These are phyloP conservation scores for Erythrophleum ivorense DNA, from an alignment of 331 rosid species.

Conservation along the genomic window DNA sequence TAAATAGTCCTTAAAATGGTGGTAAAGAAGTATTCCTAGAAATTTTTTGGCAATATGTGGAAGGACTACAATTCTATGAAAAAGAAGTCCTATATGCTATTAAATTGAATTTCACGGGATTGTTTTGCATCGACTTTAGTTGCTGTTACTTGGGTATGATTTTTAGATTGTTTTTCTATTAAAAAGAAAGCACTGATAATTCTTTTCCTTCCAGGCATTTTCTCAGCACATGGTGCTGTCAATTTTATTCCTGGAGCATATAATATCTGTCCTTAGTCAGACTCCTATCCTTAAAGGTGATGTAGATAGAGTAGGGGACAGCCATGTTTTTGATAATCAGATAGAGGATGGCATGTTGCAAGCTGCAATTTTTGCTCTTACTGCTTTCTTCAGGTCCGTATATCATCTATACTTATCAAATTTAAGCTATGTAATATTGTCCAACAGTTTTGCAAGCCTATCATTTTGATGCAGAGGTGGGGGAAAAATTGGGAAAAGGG, in stretches of 20 bases:
- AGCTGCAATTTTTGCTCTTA: conserved; percentile 88
- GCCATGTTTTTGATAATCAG: conserved; percentile 59
- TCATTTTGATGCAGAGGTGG: conserved; percentile 81
- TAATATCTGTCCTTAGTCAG: conserved; percentile 75
- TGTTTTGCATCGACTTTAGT: background rate
- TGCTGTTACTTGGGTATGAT: background rate
- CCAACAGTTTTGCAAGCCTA: conserved; percentile 28
- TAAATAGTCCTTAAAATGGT: background rate
- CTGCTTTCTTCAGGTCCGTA: conserved; percentile 89
- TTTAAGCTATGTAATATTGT: conserved; percentile 35
- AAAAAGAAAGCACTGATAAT: background rate
- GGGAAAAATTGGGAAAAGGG: conserved; percentile 94
- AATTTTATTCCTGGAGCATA: conserved; percentile 82
- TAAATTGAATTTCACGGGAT: background rate
- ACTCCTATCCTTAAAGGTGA: conserved; percentile 66
- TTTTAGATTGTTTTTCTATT: background rate
- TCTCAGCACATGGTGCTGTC: conserved; percentile 90
- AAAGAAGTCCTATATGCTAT: background rate
- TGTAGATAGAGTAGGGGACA: conserved; percentile 65
- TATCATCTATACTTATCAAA: conserved; percentile 21
- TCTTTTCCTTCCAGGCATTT: conserved; percentile 68
- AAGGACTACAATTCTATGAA: background rate
- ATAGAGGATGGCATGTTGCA: conserved; percentile 73
- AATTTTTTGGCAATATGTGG: background rate
- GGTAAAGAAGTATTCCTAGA: background rate